Conservation (phyloP, 192 early-diverging fungal genomes). For the Backusella australiensis region DNA sequence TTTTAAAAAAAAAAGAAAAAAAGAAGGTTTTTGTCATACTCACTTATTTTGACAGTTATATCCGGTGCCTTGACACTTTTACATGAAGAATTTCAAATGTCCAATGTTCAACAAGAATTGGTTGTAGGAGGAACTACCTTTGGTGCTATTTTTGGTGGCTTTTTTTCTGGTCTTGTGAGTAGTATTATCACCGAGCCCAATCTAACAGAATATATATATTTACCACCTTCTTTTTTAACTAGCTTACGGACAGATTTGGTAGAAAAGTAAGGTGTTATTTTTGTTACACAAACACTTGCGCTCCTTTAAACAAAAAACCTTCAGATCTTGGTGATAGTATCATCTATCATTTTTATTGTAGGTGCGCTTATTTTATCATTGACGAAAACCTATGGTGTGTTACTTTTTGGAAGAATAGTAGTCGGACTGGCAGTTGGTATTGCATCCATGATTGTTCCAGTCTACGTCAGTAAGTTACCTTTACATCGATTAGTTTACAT, state of each 20-base stretch:
- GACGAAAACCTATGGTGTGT: conserved; percentile 39
- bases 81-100: conserved; percentile 48
- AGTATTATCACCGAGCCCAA: background rate
- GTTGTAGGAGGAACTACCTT: conserved; percentile 55
- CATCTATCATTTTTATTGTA: conserved; percentile 45
- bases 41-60: conserved; percentile 34
- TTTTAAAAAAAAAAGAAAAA: background rate
- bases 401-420: conserved; percentile 47
- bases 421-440: conserved; percentile 53
- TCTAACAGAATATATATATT: background rate
- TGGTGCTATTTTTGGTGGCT: conserved; percentile 51
- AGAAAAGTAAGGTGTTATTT: conserved; percentile 23
- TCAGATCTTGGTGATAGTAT: conserved; percentile 38
- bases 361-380: conserved; percentile 51
- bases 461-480: conserved; percentile 44
- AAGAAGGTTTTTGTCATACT: background rate
- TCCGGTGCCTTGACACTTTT: conserved; percentile 52
- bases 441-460: conserved; percentile 50
- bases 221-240: background rate
- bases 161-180: conserved; percentile 39
- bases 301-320: background rate
- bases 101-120: conserved; percentile 47
- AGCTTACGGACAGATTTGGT: conserved; percentile 30
- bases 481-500: background rate
- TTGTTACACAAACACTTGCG: conserved; percentile 1